Base-by-base conservation (phyloP, 73 alveolate genomes). In the Urostyla sp. region DNA sequence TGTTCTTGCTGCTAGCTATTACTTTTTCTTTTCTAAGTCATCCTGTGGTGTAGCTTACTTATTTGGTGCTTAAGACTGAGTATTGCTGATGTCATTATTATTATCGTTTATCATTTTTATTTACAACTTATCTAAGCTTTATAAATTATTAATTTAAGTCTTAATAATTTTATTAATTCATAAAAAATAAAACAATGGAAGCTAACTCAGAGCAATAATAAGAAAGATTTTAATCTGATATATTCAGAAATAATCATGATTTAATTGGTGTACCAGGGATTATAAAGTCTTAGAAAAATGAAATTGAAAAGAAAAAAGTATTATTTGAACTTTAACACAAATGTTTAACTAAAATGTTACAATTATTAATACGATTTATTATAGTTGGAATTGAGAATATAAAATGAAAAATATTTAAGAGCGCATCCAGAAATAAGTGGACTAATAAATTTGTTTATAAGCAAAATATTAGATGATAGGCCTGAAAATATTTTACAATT, bases 371-470 rank as follows among this genome's bases (percentile, higher is more conserved):
- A 36, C 44, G 7, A 3, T 8, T 35, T 26, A 27, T 1, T 53
- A 4, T 52, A 85, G 93, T 51, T 85, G 48, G 86, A 82, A 27
- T 50, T 87, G 77, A 90, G 98, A 84, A 93, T 90, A 27, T 94
- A 87, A 55, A 94, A 94, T 67, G 98, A 94, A 85, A 78, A 63
- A 54, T 94, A 94, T 72, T 74, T 94, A 32, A 76, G 98, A 85
- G 90, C 80, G 37, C 98, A 94, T 80, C 98, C 98, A 6, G 98
- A 94, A 86, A 90, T 94, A 38, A 84, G 80, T 32, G 80, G 88
- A 24, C 87, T 94, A 21, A 73, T 94, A 18, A 77, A 79, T 21
- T 84, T 83, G 75, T 94, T 94, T 67, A 87, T 94, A 50, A 82
- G 90, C 16, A 88, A 91, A 67, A 85, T 84, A 32, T 90, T 94